These are phyloP conservation scores for Fraxinus sp. DNA, from an alignment of 305 asterid genomes.

Conservation along the genomic window DNA sequence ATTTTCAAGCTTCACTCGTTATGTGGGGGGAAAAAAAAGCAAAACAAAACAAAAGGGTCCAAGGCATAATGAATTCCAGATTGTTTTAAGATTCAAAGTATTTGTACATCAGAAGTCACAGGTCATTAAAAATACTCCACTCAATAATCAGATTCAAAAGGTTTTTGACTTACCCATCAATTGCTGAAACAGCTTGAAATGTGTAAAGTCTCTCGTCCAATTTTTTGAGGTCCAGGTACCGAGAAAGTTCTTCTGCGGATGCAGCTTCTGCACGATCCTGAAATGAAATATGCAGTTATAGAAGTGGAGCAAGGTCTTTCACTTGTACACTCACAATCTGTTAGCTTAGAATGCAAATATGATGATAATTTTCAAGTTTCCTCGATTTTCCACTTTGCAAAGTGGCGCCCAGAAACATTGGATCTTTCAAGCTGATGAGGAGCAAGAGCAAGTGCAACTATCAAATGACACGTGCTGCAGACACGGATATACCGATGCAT, in stretches of 20 bases:
- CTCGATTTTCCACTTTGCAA: too few species aligned
- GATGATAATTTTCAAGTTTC: too few species aligned
- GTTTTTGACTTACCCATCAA: slow-evolving; percentile 58
- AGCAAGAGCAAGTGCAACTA: too few species aligned
- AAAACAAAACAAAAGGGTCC: not conserved
- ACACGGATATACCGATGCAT: too few species aligned
- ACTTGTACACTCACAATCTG: not conserved
- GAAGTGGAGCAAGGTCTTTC: not conserved
- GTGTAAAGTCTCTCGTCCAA: slow-evolving; percentile 83
- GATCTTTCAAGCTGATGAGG: too few species aligned
- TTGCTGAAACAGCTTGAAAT: slow-evolving; percentile 76
- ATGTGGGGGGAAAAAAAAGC: not conserved
- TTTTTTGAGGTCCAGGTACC: slow-evolving; percentile 81
- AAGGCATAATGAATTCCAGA: not conserved
- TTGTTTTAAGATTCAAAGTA: not conserved
- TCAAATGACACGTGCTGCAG: too few species aligned
- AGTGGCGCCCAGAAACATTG: too few species aligned
- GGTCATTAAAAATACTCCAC: not conserved
- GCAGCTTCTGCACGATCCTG: slow-evolving; percentile 91
- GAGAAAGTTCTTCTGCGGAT: slow-evolving; percentile 75
- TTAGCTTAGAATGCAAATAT: not conserved
- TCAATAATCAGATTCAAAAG: not conserved
- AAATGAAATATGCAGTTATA: not conserved
- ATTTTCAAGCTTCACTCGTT: not conserved
- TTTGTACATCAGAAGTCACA: not conserved